phyloP scores from a whole-genome alignment of 2,329 filamentous ascomycete species.

The Xylariomycetidae sp. region DNA sequence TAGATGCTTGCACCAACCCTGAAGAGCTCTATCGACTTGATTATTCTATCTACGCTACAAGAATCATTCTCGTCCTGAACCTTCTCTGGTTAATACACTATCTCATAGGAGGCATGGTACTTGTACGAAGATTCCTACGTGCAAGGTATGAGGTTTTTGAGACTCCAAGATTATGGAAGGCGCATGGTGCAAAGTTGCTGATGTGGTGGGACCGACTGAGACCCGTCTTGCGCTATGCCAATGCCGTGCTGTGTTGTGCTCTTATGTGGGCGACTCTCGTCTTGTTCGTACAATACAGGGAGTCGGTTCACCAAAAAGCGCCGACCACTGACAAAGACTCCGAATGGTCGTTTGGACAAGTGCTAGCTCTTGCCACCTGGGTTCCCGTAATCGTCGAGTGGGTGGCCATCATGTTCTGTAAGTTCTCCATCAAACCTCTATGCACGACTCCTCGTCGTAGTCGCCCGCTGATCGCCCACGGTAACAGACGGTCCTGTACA shows the following conservation, averaged over 20 bases:
- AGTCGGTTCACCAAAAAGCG: not conserved
- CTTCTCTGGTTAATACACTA: not conserved
- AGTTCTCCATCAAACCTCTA: not conserved
- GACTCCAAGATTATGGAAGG: not conserved
- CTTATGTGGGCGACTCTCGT: not conserved
- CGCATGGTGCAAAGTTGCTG: too few relatives aligned
- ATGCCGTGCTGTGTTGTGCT: not conserved
- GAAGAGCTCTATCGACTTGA: not conserved
- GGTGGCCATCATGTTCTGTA: not conserved
- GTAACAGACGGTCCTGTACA: too few relatives aligned
- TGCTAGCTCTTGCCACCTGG: slow-evolving; percentile 1
- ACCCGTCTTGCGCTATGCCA: not conserved
- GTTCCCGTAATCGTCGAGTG: slow-evolving; percentile 1
- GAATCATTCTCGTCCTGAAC: not conserved
- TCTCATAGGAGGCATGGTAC: not conserved
- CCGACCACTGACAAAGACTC: not conserved
- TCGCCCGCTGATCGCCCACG: too few relatives aligned
- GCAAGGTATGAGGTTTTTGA: not conserved
- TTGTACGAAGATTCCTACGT: not conserved
- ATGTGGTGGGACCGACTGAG: not conserved
- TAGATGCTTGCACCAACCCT: not conserved
- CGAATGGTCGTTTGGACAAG: slow-evolving; percentile 1
- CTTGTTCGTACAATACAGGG: not conserved
- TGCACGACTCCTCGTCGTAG: too few relatives aligned
- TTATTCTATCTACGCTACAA: not conserved